Percentiles rank a stretch among this genome's conserved stretches.
Conservation (phyloP, 306 rosid species). For the Macrotyloma uniflorum region DNA sequence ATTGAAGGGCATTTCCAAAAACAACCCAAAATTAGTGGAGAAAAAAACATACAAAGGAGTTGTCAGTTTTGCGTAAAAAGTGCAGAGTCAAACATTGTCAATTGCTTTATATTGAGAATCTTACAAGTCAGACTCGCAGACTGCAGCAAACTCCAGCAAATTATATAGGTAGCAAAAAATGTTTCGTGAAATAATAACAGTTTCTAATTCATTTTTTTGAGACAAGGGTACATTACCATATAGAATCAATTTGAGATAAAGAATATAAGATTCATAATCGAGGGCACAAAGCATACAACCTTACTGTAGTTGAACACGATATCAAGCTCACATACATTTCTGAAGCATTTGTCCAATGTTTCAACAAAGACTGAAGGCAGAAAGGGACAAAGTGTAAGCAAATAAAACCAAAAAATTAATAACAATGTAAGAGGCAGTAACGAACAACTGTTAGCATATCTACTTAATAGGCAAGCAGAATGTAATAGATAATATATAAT, state of each 20-base stretch:
- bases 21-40: constrained; percentile 5
- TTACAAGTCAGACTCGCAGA: neutral
- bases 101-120: constrained; percentile 1
- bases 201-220: constrained; percentile 33
- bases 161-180: constrained; percentile 5
- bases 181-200: constrained; percentile 6
- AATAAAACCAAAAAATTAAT: constrained; percentile 20
- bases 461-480: constrained; percentile 8
- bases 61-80: neutral
- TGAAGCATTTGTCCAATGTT: constrained; percentile 96
- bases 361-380: constrained; percentile 87
- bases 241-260: neutral
- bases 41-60: neutral
- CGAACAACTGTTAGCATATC: neutral
- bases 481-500: constrained; percentile 24
- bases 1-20: neutral
- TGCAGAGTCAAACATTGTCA: neutral
- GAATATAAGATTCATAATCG: constrained; percentile 27
- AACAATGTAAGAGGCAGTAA: constrained; percentile 11
- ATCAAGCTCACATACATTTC: constrained; percentile 94
- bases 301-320: constrained; percentile 91
- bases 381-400: constrained; percentile 40
- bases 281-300: constrained; percentile 51
- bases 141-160: constrained; percentile 17
- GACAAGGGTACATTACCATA: neutral